A percentile compares a stretch with the other conserved stretches of the same genome.
Conservation (phyloP, 257 asterid species). For the Solanum megistacrolobum region DNA sequence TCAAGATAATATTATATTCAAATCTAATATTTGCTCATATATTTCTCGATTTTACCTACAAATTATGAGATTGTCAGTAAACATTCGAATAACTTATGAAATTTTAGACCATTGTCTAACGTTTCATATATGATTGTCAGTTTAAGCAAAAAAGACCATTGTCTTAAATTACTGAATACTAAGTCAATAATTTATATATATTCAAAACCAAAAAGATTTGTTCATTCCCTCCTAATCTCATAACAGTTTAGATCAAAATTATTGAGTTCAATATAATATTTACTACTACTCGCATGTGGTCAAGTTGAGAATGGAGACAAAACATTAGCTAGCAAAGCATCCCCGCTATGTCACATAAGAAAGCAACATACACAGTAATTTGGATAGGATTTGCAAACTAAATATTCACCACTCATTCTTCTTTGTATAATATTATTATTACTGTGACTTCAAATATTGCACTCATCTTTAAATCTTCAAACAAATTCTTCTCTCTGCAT, state of each 20-base stretch:
- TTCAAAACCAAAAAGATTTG: background rate
- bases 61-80: background rate
- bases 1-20: background rate
- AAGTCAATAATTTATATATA: background rate
- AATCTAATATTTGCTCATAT: background rate
- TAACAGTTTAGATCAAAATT: background rate
- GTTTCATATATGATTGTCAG: rapidly evolving
- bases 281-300: background rate
- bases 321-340: background rate
- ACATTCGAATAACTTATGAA: background rate
- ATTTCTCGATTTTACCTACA: background rate
- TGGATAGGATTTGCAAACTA: background rate
- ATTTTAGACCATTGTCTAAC: background rate
- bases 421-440: background rate
- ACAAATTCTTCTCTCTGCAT: background rate
- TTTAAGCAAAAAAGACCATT: background rate
- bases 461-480: background rate
- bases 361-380: background rate
- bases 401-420: background rate
- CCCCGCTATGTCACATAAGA: background rate
- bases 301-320: background rate
- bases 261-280: rapidly evolving
- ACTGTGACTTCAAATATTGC: background rate
- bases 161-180: background rate
- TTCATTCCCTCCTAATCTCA: background rate